Evolutionary conservation across 106 monocot genomes (phyloP).

Genomic region (Hemerocallis citrina): DNA sequence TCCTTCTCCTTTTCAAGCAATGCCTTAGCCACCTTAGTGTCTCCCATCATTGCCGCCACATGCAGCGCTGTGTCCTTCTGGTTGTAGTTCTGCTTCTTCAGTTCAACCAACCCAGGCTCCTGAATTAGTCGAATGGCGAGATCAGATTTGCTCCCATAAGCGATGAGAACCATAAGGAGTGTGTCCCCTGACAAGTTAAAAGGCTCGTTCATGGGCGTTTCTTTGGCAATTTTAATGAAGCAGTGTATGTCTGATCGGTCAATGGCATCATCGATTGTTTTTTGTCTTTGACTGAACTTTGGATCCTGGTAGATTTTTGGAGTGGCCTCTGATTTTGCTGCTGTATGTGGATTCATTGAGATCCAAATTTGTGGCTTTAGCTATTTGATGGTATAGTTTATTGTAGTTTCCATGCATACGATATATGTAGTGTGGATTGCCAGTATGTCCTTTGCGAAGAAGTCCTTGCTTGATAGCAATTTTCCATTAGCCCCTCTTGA

Average conservation of each 20-base stretch:
- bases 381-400: background rate
- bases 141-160: slow-evolving; percentile 4
- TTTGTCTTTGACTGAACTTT: background rate
- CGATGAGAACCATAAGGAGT: slow-evolving; percentile 18
- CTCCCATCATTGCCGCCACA: slow-evolving; percentile 13
- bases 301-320: background rate
- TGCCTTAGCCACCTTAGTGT: background rate
- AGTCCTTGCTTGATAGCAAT: no score
- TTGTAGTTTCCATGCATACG: no score
- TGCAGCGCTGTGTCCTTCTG: slow-evolving; percentile 24
- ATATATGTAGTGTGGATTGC: no score
- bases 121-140: slow-evolving; percentile 2
- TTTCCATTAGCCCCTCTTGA: no score
- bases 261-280: slow-evolving; percentile 11
- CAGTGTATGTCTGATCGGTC: background rate
- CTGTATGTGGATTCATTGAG: background rate
- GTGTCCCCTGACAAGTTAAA: slow-evolving; percentile 20
- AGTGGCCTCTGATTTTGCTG: background rate
- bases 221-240: background rate
- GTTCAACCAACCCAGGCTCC: background rate
- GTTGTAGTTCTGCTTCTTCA: background rate
- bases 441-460: no score
- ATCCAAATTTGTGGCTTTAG: background rate
- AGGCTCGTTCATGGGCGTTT: background rate
- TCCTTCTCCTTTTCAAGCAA: background rate